Evolutionary conservation across 2,329 filamentous ascomycete genomes (phyloP), one percentile per base, ranked within the genome.

Genomic region (Phoma sp.): DNA sequence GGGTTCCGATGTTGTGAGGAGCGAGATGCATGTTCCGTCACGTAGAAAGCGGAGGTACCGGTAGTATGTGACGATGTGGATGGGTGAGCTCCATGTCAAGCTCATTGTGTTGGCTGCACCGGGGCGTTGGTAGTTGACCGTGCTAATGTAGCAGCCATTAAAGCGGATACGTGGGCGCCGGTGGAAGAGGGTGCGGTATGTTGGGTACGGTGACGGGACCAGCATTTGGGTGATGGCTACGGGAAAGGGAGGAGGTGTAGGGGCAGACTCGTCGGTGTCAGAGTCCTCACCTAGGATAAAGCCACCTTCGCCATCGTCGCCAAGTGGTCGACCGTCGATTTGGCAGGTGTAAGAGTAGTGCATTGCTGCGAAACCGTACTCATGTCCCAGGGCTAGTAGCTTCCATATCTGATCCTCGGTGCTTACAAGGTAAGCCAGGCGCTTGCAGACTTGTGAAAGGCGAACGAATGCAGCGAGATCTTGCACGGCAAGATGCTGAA

Each of bases 1-100:
- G 1, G 95, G 95, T 70, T 96, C 91, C 5, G 84, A 77, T 0
- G 91, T 96, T 0, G 90, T 91, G 29, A 96, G 83, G 1, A 99
- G 82, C 47, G 87, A 91, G 54, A 98, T 87, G 60, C 84, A 86
- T 1, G 89, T 89, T 23, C 95, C 95, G 74, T 98, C 91, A 20
- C 92, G 90, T 78, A 95, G 95, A 79, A 99, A 95, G 47, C 95
- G 90, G 3, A 99, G 84, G 76, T 98, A 99, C 53, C 95, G 91
- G 78, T 96, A 99, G 78, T 98, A 99, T 0, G 95, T 99, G 42
- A 99, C 92, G 53, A 98, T 96, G 72, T 96, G 92, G 29, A 98
- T 89, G 7, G 93, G 93, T 20, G 84, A 88, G 52, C 71, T 69
- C 91, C 93, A 96, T 1, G 90, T 88, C 15, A 89, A 78, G 48